phyloP scores from a whole-genome alignment of 2,329 filamentous ascomycete species.

The Stagonosporopsis chrysanthemi region DNA sequence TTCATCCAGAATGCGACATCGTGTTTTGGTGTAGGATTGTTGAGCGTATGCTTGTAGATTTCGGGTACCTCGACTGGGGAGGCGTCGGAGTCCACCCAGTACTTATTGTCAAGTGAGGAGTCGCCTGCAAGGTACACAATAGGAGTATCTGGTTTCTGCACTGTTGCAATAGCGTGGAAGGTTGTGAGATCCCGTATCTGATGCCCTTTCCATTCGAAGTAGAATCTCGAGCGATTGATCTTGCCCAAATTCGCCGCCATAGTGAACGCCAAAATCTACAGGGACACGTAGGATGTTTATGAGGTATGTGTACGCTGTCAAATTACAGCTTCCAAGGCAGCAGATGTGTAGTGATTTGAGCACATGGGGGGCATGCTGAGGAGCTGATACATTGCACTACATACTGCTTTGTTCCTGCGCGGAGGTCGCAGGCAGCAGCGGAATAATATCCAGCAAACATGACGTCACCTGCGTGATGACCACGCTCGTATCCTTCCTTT shows the following conservation, averaged over 20 bases:
- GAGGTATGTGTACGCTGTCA: neutral
- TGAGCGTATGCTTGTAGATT: slow-evolving; percentile 40
- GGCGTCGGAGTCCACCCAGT: slow-evolving; percentile 38
- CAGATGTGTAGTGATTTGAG: neutral
- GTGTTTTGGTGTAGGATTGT: slow-evolving; percentile 35
- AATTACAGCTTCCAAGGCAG: neutral
- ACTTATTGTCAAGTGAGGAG: slow-evolving; percentile 51
- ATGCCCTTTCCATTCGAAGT: slow-evolving; percentile 47
- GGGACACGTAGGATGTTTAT: too few species aligned
- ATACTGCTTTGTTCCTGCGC: neutral
- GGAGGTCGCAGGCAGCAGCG: slow-evolving; percentile 5
- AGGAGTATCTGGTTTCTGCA: slow-evolving; percentile 36
- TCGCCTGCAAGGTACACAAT: slow-evolving; percentile 50
- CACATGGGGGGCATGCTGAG: neutral
- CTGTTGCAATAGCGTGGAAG: slow-evolving; percentile 34
- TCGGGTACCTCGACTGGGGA: slow-evolving; percentile 29
- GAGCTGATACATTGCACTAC: slow-evolving; percentile 5
- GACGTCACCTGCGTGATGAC: slow-evolving; percentile 5
- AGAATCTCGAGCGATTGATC: slow-evolving; percentile 41
- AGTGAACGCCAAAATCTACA: neutral
- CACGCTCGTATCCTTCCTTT: neutral
- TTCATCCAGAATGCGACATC: slow-evolving; percentile 52
- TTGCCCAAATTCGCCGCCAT: slow-evolving; percentile 14
- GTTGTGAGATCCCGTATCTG: slow-evolving; percentile 38
- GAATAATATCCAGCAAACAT: neutral